Base-by-base conservation (phyloP, 2,329 filamentous ascomycete genomes). In the Alternaria dauci region DNA sequence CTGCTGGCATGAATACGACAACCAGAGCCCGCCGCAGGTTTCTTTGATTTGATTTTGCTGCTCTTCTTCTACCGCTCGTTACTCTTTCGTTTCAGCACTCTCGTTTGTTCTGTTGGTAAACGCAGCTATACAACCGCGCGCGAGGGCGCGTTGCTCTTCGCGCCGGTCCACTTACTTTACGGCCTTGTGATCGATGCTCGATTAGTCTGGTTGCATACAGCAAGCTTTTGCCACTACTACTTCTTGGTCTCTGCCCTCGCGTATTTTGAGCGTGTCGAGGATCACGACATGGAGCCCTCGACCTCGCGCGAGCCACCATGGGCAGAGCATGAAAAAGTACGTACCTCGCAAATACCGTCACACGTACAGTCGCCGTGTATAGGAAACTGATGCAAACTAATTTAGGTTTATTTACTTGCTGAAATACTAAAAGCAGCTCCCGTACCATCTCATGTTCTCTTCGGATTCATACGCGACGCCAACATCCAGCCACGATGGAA, bases 371-470 rank as follows among this genome's bases (percentile, higher is more conserved):
- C 46, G 26, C 48, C 26, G 28, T 44, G 23, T 58, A 52, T 34
- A 16, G 9, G 28, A 41, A 34, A 47, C 11, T 25, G 23, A 26
- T 26, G 44, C 61, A 38, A 38, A 65, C 62, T 60, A 68, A 65
- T 56, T 25, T 55, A 69, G 74, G 69, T 78, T 61, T 80, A 81
- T 69, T 73, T 86, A 58, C 79, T 86, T 65, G 81, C 83, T 67
- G 84, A 86, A 71, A 81, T 84, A 63, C 77, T 86, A 66, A 86
- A 84, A 71, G 77, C 77, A 42, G 78, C 80, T 58, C 74, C 77
- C 43, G 76, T 84, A 56, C 76, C 80, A 42, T 79, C 81, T 48
- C 76, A 78, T 63, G 72, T 77, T 44, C 75, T 84, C 57, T 77
- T 81, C 63, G 73, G 79, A 57, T 73, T 82, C 64, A 78, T 85